phyloP scores from a whole-genome alignment of 2,329 filamentous ascomycete species.

The Fusarium oxysporum region DNA sequence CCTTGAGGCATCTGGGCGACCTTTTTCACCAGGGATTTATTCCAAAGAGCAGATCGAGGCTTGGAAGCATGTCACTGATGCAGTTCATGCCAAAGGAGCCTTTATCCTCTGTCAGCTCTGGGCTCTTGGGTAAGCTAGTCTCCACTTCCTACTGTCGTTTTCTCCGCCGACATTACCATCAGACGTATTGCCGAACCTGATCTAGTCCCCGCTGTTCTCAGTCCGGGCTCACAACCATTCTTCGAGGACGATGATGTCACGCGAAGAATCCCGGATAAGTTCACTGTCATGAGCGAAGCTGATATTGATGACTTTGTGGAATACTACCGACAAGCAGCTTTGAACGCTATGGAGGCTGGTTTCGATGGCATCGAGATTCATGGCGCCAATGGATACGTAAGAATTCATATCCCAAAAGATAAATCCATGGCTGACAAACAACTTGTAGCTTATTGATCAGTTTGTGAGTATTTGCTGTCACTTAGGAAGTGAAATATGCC shows the following conservation, averaged over 20 bases:
- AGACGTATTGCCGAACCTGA: constrained; percentile 34
- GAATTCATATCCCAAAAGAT: neutral
- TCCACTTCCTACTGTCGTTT: neutral
- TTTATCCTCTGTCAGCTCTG: constrained; percentile 73
- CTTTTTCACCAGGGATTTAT: constrained; percentile 58
- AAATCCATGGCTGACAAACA: fast-evolving
- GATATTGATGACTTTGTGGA: constrained; percentile 73
- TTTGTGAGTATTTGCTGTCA: constrained; percentile 56
- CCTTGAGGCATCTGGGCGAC: constrained; percentile 47
- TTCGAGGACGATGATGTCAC: neutral
- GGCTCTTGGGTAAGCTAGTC: constrained; percentile 65
- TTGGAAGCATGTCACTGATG: constrained; percentile 71
- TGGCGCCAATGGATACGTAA: constrained; percentile 69
- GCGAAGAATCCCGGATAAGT: neutral
- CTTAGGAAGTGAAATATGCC: fast-evolving
- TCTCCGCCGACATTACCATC: fast-evolving
- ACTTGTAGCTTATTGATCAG: constrained; percentile 60
- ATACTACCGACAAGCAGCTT: constrained; percentile 66
- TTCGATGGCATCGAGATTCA: constrained; percentile 70
- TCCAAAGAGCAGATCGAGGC: constrained; percentile 65
- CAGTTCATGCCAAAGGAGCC: constrained; percentile 71
- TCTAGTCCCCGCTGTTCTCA: constrained; percentile 21
- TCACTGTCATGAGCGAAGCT: constrained; percentile 66
- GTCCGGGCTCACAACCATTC: constrained; percentile 20
- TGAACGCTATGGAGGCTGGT: constrained; percentile 70